Evolutionary conservation across 192 early-diverging fungal genomes (phyloP).

Genomic region (Backusella morwellensis): DNA sequence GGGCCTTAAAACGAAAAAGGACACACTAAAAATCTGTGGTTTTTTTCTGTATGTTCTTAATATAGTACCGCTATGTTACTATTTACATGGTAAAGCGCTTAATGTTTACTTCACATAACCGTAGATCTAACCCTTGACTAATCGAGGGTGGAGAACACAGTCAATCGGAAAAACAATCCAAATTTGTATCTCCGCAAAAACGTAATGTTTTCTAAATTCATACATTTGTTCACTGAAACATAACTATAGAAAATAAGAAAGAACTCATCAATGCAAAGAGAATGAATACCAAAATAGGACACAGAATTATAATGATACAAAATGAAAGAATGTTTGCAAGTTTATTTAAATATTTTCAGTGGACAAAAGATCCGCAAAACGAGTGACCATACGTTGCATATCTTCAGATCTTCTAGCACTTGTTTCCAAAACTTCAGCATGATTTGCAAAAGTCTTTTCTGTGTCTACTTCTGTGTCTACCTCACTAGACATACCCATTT

Average conservation of each 20-base stretch:
- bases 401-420: conserved; percentile 49
- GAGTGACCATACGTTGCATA: conserved; percentile 46
- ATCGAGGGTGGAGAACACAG: not conserved
- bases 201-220: not conserved
- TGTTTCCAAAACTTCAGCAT: conserved; percentile 70
- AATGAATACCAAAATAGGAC: not conserved
- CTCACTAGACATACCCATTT: conserved; percentile 21
- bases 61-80: not conserved
- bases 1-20: not conserved
- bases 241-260: not conserved
- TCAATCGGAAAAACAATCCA: not conserved
- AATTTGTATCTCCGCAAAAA: not conserved
- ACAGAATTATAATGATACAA: not conserved
- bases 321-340: not conserved
- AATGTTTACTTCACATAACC: not conserved
- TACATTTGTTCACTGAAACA: not conserved
- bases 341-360: not conserved
- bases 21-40: not conserved
- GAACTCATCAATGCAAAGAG: not conserved
- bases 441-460: conserved; percentile 52
- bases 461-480: conserved; percentile 34
- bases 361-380: conserved; percentile 15
- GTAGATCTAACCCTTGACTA: not conserved
- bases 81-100: too few relatives aligned
- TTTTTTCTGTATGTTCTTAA: not conserved